phyloP scores from a whole-genome alignment of 148 eudicot species.

The Persicaria tinctoria region DNA sequence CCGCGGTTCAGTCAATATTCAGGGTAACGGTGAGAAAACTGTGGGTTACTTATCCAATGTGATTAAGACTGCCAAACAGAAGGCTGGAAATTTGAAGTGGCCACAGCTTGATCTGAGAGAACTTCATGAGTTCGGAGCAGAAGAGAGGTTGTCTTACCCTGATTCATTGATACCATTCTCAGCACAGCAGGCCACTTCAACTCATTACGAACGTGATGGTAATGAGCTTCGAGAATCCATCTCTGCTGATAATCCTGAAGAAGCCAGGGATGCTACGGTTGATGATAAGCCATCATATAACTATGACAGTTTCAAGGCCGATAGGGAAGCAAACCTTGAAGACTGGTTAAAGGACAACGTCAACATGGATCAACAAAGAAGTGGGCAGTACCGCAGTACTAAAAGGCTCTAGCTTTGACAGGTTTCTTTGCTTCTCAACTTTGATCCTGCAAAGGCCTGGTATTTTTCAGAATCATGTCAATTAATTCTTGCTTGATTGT shows the following conservation, averaged over 20 bases:
- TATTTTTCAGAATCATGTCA: not conserved
- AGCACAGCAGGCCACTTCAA: conserved; percentile 14
- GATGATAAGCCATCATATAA: conserved; percentile 19
- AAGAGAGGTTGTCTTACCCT: conserved; percentile 13
- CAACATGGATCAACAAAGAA: not conserved
- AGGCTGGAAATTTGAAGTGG: conserved; percentile 46
- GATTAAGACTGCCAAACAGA: conserved; percentile 54
- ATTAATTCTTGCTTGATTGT: not conserved
- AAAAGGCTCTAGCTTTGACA: not conserved
- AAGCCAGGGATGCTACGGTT: conserved; percentile 16
- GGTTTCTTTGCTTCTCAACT: not conserved
- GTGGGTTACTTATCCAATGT: conserved; percentile 47
- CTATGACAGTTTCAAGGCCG: conserved; percentile 62
- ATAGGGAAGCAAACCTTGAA: conserved; percentile 62
- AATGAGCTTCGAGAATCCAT: conserved; percentile 30
- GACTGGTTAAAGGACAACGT: conserved; percentile 48
- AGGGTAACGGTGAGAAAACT: conserved; percentile 22
- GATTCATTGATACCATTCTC: not conserved
- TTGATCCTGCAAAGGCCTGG: not conserved
- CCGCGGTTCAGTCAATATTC: conserved; percentile 23
- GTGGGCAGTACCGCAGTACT: not conserved
- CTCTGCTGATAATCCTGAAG: conserved; percentile 11
- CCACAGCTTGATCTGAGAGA: conserved; percentile 34
- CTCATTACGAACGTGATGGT: conserved; percentile 12
- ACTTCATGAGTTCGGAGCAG: conserved; percentile 11